Evolutionary conservation across 495 filamentous ascomycete species (phyloP).

Genomic region (Aspergillus ostianus): DNA sequence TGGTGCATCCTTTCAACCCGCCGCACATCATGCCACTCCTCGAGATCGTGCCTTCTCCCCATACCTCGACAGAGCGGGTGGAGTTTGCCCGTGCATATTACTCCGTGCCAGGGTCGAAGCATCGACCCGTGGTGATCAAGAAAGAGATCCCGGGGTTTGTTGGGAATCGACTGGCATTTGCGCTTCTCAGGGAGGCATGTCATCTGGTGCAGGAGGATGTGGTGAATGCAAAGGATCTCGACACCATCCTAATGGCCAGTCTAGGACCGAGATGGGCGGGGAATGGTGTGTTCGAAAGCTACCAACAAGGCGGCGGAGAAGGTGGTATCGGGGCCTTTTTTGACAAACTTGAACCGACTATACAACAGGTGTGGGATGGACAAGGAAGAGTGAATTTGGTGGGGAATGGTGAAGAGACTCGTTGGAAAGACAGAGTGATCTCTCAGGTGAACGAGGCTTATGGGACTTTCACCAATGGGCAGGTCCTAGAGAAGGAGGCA

Average conservation of each 20-base stretch:
- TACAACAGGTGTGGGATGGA: slow-evolving; percentile 54
- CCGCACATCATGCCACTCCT: slow-evolving; percentile 63
- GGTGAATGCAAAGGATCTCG: slow-evolving; percentile 44
- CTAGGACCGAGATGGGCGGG: slow-evolving; percentile 58
- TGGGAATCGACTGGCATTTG: slow-evolving; percentile 50
- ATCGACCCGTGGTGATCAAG: slow-evolving; percentile 49
- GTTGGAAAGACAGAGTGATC: slow-evolving; percentile 37
- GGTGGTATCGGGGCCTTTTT: slow-evolving; percentile 55
- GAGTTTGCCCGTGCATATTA: slow-evolving; percentile 51
- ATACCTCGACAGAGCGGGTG: slow-evolving; percentile 37
- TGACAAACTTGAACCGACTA: slow-evolving; percentile 54
- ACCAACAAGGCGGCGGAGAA: slow-evolving; percentile 58
- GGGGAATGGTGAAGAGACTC: slow-evolving; percentile 34
- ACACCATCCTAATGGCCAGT: slow-evolving; percentile 45
- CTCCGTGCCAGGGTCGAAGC: slow-evolving; percentile 37
- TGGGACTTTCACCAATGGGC: slow-evolving; percentile 23
- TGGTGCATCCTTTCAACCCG: slow-evolving; percentile 63
- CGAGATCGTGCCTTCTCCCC: slow-evolving; percentile 54
- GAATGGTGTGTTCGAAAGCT: slow-evolving; percentile 58
- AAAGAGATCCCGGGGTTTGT: slow-evolving; percentile 56
- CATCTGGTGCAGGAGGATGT: slow-evolving; percentile 48
- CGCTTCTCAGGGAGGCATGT: slow-evolving; percentile 45
- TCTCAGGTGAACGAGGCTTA: slow-evolving; percentile 38
- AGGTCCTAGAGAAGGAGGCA: slow-evolving; percentile 27
- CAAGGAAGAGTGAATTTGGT: slow-evolving; percentile 39